These are phyloP conservation scores for Umbelopsis isabellina DNA, from an alignment of 192 early-diverging fungal genomes.

Conservation along the genomic window DNA sequence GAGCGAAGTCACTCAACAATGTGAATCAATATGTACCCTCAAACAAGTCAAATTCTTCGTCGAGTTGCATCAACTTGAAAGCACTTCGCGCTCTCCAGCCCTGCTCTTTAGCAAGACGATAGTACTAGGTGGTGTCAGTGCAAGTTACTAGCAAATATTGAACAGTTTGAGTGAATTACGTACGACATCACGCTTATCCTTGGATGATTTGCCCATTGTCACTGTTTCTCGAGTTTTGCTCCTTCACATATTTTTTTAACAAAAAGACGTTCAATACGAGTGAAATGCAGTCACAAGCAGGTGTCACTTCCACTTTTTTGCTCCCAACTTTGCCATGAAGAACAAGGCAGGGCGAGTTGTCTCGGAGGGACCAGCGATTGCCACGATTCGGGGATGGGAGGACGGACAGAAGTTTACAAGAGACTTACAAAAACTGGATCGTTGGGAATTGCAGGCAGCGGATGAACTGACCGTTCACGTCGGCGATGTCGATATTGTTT, in stretches of 20 bases:
- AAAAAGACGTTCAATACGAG: background rate
- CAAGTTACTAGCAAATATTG: background rate
- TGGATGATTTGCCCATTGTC: constrained; percentile 79
- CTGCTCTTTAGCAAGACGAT: constrained; percentile 95
- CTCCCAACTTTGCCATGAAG: background rate
- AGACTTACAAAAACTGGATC: constrained; percentile 33
- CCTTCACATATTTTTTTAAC: background rate
- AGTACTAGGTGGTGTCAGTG: constrained; percentile 59
- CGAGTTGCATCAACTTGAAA: constrained; percentile 95
- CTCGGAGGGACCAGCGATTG: constrained; percentile 30
- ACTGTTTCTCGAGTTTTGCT: constrained; percentile 2
- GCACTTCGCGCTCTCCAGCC: constrained; percentile 97
- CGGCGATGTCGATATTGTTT: constrained; percentile 35
- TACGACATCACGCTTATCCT: constrained; percentile 91
- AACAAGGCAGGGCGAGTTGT: constrained; percentile 7
- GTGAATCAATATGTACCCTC: constrained; percentile 49
- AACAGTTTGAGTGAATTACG: background rate
- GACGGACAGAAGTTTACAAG: constrained; percentile 32
- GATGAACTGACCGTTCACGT: constrained; percentile 40
- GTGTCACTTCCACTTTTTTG: background rate
- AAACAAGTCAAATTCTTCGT: constrained; percentile 94
- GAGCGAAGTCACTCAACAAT: background rate
- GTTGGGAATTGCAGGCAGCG: constrained; percentile 43
- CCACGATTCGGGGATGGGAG: constrained; percentile 44
- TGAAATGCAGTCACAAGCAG: background rate